Evolutionary conservation across 2,329 filamentous ascomycete genomes (phyloP).

Genomic region (Hirsutella minnesotensis): DNA sequence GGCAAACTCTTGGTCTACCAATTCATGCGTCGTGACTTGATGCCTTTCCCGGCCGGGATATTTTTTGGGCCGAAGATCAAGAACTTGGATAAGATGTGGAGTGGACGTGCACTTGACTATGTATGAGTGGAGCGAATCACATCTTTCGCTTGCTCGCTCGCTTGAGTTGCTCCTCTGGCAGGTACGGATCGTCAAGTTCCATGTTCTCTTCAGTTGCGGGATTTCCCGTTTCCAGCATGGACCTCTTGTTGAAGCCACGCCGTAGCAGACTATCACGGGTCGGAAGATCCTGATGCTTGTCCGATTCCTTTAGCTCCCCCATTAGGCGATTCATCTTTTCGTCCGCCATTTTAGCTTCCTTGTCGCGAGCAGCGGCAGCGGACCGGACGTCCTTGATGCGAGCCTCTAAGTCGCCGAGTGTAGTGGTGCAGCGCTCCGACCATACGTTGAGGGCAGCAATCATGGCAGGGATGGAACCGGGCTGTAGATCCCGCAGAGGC

Average conservation of each 20-base stretch:
- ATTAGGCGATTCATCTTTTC: slow-evolving; percentile 36
- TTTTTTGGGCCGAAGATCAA: too few relatives aligned
- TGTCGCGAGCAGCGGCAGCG: slow-evolving; percentile 41
- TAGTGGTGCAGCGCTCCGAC: slow-evolving; percentile 64
- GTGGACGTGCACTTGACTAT: too few relatives aligned
- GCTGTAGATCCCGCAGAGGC: slow-evolving; percentile 74
- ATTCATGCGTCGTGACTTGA: too few relatives aligned
- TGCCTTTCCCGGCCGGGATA: too few relatives aligned
- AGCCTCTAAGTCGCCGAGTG: slow-evolving; percentile 61
- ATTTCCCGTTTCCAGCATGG: slow-evolving; percentile 30
- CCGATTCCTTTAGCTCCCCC: slow-evolving; percentile 30
- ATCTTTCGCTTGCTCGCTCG: slow-evolving; percentile 42
- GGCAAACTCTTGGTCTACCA: too few relatives aligned
- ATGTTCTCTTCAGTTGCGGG: slow-evolving; percentile 36
- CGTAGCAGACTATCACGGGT: slow-evolving; percentile 14
- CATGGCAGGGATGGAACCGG: slow-evolving; percentile 58
- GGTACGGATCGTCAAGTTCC: slow-evolving; percentile 43
- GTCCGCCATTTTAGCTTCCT: slow-evolving; percentile 34
- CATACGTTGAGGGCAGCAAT: slow-evolving; percentile 58
- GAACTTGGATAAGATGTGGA: too few relatives aligned
- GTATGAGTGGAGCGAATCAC: too few relatives aligned
- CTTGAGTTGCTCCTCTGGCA: slow-evolving; percentile 35
- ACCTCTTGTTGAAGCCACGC: slow-evolving; percentile 18
- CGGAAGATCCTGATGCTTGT: slow-evolving; percentile 20
- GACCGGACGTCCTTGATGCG: slow-evolving; percentile 58